Base-by-base conservation (phyloP, 176 grass and related monocot species). In the Puya raimondii region DNA sequence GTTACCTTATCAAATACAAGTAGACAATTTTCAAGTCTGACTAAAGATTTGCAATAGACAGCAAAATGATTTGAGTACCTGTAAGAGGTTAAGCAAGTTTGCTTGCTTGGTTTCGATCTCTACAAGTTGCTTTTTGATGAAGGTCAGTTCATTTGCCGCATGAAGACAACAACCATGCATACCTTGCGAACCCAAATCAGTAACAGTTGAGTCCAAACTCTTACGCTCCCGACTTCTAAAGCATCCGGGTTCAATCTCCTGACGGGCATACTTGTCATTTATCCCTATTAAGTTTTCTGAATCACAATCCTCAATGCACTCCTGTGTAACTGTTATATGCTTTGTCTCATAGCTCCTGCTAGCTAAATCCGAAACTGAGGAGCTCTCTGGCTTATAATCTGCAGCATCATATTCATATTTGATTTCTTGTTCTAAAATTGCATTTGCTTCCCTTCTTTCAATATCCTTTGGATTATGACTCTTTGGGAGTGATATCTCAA, bases 401-500 rank as follows among this genome's bases (percentile, higher is more conserved):
- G 72, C 51, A 12, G 78, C 71, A 9, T 82, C 79, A 71, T 79
- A 89, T 15, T 86, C 82, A 63, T 71, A 88, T 74, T 90, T 85
- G 5, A 48, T 72, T 26, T 90, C 83, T 65, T 84, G 69, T 23
- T 79, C 78, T 21, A 67, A 21, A 8, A n/a, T 68, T 48, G 65
- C 73, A 76, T 80, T 42, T 42, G 33, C 79, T 64, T 26, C 54
- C 47, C 77, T 70, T 93, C 80, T 74, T 48, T 87, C 83, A 72
- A 63, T 12, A 80, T 77, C 76, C 75, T 80, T 96, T 72, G 49
- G 70, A 69, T 58, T 65, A 63, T 74, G 81, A 72, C 78, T 74
- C 76, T 99, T 99, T 11, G 89, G 89, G 72, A 93, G 72, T 83
- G 94, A 82, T 81, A 93, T 84, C 74, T 99, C 86, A 79, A 93